Evolutionary conservation across 495 filamentous ascomycete genomes (phyloP), one percentile per base, ranked within the genome.

Genomic region (Lophiostoma macrostomum): DNA sequence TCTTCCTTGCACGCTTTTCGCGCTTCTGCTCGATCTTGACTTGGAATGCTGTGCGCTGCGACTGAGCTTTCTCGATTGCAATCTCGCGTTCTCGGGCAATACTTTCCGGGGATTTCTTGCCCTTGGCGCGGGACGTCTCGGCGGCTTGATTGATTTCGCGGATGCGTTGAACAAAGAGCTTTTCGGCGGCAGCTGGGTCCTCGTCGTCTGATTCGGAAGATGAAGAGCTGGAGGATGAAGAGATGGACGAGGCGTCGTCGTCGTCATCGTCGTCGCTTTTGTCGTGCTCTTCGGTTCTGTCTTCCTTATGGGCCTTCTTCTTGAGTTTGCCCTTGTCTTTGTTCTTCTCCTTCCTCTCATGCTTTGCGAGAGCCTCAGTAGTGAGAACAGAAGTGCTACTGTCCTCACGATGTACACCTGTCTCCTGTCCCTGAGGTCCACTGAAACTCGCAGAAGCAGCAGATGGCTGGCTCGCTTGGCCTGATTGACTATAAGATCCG

Each of bases 1-100:
- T 6, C 35, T 53, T 57, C 20, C 46, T 16, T 12, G 25, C 27
- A 8, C 53, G 36, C 25, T 53, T 57, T 20, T 40, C 20, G 4
- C 32, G 18, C 58, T 62, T 62, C 58, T 41, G 22, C 22, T 40
- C 43, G 25, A 48, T 35, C 28, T 62, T 62, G 29, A 43, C 18
- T 25, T 62, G 40, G 4, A 43, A 12, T 1, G 52, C 35, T 4
- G 50, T 53, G n/a, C 34, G 42, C 5, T 53, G 36, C 11, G 42
- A 20, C 11, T 24, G 14, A 2, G 56, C 58, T n/a, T 27, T 38
- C 19, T 48, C 58, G 41, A 61, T 61, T 38, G 58, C 58, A 6
- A 24, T 4, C 8, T 22, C 28, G 30, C 52, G 58, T 38, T 61
- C 58, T 2, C 10, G 30, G 11, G 27, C 8, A 3, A 61, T 51